These are phyloP conservation scores for Cytidiella melzeri DNA, from an alignment of 768 basidiomycete species.

Conservation along the genomic window DNA sequence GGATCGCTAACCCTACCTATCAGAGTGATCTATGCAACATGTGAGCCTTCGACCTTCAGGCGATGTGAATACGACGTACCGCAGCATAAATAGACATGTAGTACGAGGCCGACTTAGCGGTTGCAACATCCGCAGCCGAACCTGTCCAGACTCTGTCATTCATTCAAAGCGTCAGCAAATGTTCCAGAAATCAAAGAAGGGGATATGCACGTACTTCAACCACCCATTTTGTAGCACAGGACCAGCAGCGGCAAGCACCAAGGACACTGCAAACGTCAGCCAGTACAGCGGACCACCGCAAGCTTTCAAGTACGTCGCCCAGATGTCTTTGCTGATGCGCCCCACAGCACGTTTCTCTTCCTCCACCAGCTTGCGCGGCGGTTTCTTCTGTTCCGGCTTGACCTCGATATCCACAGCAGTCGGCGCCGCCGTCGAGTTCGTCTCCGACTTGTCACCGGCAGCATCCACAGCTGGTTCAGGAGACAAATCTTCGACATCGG, in stretches of 20 bases:
- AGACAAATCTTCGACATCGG: conserved; percentile 28
- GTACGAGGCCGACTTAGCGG: conserved; percentile 32
- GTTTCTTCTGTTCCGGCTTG: conserved; percentile 38
- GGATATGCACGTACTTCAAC: conserved; percentile 26
- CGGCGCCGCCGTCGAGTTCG: conserved; percentile 37
- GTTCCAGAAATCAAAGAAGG: conserved; percentile 5
- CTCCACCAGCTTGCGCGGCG: conserved; percentile 78
- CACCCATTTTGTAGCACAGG: conserved; percentile 46
- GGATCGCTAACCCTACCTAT: conserved; percentile 23
- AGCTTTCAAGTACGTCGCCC: conserved; percentile 38
- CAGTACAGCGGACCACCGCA: conserved; percentile 35
- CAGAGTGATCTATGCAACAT: conserved; percentile 32
- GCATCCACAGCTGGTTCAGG: conserved; percentile 17
- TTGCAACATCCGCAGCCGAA: conserved; percentile 17
- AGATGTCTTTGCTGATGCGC: conserved; percentile 38
- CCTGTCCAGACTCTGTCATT: conserved; percentile 36
- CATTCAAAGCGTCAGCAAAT: too few relatives aligned
- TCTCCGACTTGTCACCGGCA: conserved; percentile 30
- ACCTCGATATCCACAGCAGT: conserved; percentile 23
- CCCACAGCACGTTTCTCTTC: conserved; percentile 48
- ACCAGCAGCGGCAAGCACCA: conserved; percentile 33
- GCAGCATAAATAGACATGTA: conserved; percentile 70
- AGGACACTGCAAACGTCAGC: conserved; percentile 29
- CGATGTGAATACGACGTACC: conserved; percentile 29
- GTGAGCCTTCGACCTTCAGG: conserved; percentile 11